Conservation (phyloP, 176 grass and related monocot genomes). For the Cocos nucifera region DNA sequence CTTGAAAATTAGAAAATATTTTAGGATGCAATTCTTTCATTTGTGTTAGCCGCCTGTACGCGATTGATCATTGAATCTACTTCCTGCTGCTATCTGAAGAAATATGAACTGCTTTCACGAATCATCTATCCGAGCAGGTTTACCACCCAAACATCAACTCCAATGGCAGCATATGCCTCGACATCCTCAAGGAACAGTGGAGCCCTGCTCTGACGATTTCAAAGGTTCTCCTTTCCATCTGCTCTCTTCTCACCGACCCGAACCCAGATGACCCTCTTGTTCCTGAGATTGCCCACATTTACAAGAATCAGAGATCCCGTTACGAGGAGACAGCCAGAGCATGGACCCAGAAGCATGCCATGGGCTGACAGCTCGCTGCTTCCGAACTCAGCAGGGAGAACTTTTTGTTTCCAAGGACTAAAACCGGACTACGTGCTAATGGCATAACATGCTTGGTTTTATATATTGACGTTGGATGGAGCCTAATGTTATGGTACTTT, state of each 20-base stretch:
- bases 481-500: too few species aligned
- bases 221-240: conserved; percentile 31
- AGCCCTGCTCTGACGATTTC: conserved; percentile 36
- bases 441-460: too few species aligned
- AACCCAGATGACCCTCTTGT: conserved; percentile 32
- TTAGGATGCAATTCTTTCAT: too few species aligned
- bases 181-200: conserved; percentile 38
- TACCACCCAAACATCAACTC: conserved; percentile 43
- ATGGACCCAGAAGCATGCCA: conserved; percentile 36
- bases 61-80: too few species aligned
- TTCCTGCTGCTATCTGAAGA: too few species aligned
- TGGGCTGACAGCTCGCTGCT: conserved; percentile 6
- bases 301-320: conserved; percentile 24
- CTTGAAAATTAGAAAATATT: too few species aligned
- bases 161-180: conserved; percentile 28
- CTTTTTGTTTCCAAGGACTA: too few species aligned
- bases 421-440: too few species aligned
- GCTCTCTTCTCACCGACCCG: conserved; percentile 24
- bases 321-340: conserved; percentile 29
- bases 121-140: conserved; percentile 11
- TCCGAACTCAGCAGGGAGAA: neutral
- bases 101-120: too few species aligned
- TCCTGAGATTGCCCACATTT: conserved; percentile 34
- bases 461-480: too few species aligned
- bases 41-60: too few species aligned